Percentiles rank a stretch among this genome's conserved stretches.
Evolutionary conservation across 768 basidiomycete genomes (phyloP).

Genomic region (Mycena albidolilacea): DNA sequence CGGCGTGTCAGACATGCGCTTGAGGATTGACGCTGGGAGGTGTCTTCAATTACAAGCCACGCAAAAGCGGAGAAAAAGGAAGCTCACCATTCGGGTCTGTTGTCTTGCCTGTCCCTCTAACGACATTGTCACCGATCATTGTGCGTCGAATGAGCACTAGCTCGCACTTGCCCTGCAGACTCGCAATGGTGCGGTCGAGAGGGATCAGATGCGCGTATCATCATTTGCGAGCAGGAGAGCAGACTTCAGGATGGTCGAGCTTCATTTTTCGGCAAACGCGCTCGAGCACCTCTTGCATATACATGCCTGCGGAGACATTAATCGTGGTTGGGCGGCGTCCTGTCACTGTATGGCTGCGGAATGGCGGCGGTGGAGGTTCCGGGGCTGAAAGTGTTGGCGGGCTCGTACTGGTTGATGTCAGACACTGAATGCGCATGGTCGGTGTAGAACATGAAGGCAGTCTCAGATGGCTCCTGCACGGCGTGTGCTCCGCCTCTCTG

Average conservation of each 20-base stretch:
- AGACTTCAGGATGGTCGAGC: constrained; percentile 78
- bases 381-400: constrained; percentile 53
- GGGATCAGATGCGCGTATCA: constrained; percentile 85
- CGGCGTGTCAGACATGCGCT: constrained; percentile 84
- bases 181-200: constrained; percentile 94
- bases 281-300: constrained; percentile 96
- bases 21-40: constrained; percentile 90
- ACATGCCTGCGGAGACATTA: constrained; percentile 95
- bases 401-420: constrained; percentile 71
- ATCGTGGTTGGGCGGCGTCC: constrained; percentile 74
- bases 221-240: constrained; percentile 74
- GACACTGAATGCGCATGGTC: constrained; percentile 75
- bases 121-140: constrained; percentile 80
- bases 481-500: constrained; percentile 49
- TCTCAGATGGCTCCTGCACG: constrained; percentile 60
- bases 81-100: constrained; percentile 93
- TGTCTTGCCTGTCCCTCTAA: constrained; percentile 75
- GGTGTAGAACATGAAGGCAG: constrained; percentile 76
- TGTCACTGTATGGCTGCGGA: constrained; percentile 61
- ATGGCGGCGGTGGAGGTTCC: constrained; percentile 52
- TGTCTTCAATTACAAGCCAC: not conserved
- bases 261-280: constrained; percentile 81
- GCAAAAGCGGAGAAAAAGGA: not conserved
- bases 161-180: constrained; percentile 89
- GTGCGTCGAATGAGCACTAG: constrained; percentile 84